These are phyloP conservation scores for Hysterangium stoloniferum DNA, from an alignment of 768 basidiomycete species.

Conservation along the genomic window DNA sequence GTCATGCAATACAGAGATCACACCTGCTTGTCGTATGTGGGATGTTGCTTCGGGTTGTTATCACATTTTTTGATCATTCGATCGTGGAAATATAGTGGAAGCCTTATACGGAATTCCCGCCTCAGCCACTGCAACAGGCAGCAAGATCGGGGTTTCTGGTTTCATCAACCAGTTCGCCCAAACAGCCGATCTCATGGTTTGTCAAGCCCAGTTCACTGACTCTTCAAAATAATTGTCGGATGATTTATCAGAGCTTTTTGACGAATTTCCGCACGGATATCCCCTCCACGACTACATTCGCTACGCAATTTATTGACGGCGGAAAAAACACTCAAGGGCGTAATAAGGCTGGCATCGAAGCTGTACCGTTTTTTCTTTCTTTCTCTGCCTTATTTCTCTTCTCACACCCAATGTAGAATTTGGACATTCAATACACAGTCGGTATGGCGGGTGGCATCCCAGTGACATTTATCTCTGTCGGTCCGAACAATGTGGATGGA, in stretches of 20 bases:
- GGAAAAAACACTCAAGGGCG: constrained; percentile 10
- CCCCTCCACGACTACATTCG: constrained; percentile 11
- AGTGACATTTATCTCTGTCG: constrained; percentile 22
- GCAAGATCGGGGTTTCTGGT: constrained; percentile 26
- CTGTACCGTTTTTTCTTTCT: background rate
- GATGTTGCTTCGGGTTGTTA: too few relatives aligned
- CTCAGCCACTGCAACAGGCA: constrained; percentile 18
- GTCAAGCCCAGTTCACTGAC: background rate
- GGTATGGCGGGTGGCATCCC: constrained; percentile 25
- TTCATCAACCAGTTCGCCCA: constrained; percentile 10
- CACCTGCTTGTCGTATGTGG: constrained; percentile 20
- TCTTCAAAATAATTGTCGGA: background rate
- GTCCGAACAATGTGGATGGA: constrained; percentile 14
- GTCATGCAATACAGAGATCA: constrained; percentile 19
- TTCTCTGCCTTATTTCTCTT: background rate
- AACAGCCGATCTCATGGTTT: background rate
- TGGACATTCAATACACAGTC: constrained; percentile 33
- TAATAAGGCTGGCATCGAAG: constrained; percentile 13
- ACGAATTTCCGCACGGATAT: constrained; percentile 12
- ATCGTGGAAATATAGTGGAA: constrained; percentile 19
- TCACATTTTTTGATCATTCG: constrained; percentile 1
- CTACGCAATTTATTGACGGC: constrained; percentile 10
- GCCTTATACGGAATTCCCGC: constrained; percentile 30
- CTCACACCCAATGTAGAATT: constrained; percentile 18
- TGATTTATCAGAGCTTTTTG: constrained; percentile 6